Percentiles rank a stretch among this genome's conserved stretches.
Evolutionary conservation across 306 rosid genomes (phyloP).

Genomic region (Psophocarpus tetragonolobus): DNA sequence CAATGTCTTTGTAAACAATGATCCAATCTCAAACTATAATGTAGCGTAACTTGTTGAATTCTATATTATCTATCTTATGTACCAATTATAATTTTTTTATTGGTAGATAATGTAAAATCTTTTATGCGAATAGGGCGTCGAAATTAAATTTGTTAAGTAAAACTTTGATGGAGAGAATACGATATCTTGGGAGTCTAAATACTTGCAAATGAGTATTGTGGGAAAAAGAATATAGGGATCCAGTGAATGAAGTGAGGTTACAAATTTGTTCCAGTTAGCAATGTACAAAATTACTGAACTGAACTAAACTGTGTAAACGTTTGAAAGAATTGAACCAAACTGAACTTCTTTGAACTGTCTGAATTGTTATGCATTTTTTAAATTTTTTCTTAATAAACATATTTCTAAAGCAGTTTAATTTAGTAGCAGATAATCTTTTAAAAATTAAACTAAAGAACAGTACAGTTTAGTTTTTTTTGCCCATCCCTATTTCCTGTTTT

Average conservation of each 20-base stretch:
- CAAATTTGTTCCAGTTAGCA: neutral
- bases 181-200: neutral
- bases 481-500: too few relatives aligned
- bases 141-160: neutral
- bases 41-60: neutral
- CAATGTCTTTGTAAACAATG: too few relatives aligned
- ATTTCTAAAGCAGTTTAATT: too few relatives aligned
- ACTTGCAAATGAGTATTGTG: neutral
- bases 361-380: too few relatives aligned
- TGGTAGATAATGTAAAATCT: neutral
- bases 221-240: neutral
- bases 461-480: too few relatives aligned
- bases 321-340: too few relatives aligned
- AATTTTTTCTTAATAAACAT: too few relatives aligned
- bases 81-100: neutral
- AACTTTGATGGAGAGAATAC: neutral
- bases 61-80: neutral
- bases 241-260: neutral
- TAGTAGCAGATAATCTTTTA: too few relatives aligned
- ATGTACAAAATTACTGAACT: too few relatives aligned
- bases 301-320: too few relatives aligned
- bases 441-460: too few relatives aligned
- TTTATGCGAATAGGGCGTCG: neutral
- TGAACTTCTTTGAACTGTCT: too few relatives aligned
- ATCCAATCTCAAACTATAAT: neutral